These are phyloP conservation scores for Cucurbita maxima DNA, from an alignment of 306 rosid species.

Conservation along the genomic window DNA sequence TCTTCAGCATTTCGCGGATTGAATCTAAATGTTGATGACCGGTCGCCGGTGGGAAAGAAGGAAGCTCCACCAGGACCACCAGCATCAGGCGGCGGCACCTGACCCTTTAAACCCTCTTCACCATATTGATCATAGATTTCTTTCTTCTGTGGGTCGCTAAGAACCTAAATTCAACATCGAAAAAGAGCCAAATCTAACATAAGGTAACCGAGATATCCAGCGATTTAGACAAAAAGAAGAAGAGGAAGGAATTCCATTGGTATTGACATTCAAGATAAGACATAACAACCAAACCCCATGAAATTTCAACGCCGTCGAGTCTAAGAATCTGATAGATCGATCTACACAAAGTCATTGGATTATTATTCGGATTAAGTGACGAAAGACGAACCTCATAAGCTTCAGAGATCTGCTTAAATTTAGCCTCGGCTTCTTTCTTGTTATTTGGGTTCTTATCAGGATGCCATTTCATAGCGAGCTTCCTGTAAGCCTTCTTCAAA, in stretches of 20 bases:
- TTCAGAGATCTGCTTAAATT: constrained; percentile 55
- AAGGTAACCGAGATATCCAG: neutral
- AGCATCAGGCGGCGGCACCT: constrained; percentile 54
- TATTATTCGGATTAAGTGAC: neutral
- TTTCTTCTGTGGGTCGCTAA: constrained; percentile 58
- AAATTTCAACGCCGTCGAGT: neutral
- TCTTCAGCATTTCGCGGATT: constrained; percentile 56
- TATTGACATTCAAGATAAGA: neutral
- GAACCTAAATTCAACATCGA: constrained; percentile 30
- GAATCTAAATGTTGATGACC: constrained; percentile 45
- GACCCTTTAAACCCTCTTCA: constrained; percentile 61
- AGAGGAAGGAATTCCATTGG: neutral
- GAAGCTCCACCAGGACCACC: constrained; percentile 33
- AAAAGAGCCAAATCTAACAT: neutral
- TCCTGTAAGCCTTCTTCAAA: constrained; percentile 54
- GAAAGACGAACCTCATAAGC: constrained; percentile 28
- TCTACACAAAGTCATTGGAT: neutral
- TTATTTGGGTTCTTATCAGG: constrained; percentile 60
- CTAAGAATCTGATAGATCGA: neutral
- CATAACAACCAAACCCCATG: neutral
- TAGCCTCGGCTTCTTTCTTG: constrained; percentile 57
- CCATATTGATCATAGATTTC: constrained; percentile 61
- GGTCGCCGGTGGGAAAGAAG: constrained; percentile 41
- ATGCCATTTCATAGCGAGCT: constrained; percentile 72
- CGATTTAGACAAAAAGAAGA: neutral